Percentiles rank a stretch among this genome's conserved stretches.
Evolutionary conservation across 257 asterid species (phyloP).

Genomic region (Coffea canephora): DNA sequence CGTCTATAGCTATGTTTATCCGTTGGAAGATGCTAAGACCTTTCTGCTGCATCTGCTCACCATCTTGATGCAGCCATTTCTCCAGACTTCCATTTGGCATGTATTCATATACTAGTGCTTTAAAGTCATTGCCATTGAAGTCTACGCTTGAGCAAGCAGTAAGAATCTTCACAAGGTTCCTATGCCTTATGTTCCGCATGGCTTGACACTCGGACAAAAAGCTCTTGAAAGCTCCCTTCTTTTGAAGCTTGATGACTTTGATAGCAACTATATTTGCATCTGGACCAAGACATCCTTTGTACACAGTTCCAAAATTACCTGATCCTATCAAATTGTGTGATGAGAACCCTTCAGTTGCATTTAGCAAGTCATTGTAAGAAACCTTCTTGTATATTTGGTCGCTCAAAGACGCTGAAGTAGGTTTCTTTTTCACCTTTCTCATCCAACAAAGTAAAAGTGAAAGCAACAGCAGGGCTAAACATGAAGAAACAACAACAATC

Average conservation of each 20-base stretch:
- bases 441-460: constrained; percentile 28
- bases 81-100: constrained; percentile 56
- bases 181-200: constrained; percentile 39
- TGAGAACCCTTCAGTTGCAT: constrained; percentile 45
- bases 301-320: constrained; percentile 50
- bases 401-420: constrained; percentile 16
- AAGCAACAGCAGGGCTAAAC: constrained; percentile 25
- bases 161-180: constrained; percentile 45
- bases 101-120: constrained; percentile 42
- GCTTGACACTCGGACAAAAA: constrained; percentile 51
- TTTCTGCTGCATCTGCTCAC: constrained; percentile 14
- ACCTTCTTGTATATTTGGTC: constrained; percentile 26
- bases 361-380: constrained; percentile 38
- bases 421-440: constrained; percentile 18
- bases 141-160: constrained; percentile 55
- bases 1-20: constrained; percentile 37
- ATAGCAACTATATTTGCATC: constrained; percentile 37
- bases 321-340: constrained; percentile 36
- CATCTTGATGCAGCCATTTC: constrained; percentile 43
- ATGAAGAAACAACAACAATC: constrained; percentile 21
- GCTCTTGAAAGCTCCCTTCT: constrained; percentile 43
- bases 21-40: constrained; percentile 36
- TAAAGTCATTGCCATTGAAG: constrained; percentile 47
- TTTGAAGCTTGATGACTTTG: constrained; percentile 43
- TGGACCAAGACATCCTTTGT: constrained; percentile 36